These are phyloP conservation scores for Candida tetrigidarum DNA, from an alignment of 1,139 yeast genomes.

Conservation along the genomic window DNA sequence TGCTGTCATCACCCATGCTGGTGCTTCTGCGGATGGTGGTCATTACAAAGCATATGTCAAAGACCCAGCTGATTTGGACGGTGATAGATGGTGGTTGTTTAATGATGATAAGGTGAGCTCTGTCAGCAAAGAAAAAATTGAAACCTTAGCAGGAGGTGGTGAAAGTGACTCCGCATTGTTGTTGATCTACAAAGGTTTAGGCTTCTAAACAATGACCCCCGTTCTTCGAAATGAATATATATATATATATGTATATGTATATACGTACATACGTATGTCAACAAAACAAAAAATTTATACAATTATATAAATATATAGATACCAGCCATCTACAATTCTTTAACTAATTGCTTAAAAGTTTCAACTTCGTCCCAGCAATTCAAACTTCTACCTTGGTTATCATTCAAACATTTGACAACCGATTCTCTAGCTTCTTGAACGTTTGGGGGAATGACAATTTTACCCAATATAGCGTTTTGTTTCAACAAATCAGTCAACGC, in stretches of 20 bases:
- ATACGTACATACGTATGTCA: too few relatives aligned
- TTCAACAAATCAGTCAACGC: slow-evolving; percentile 51
- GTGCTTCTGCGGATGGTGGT: slow-evolving; percentile 96
- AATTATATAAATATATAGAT: slow-evolving; percentile 6
- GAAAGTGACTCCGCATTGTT: slow-evolving; percentile 96
- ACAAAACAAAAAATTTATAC: too few relatives aligned
- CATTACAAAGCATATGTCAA: slow-evolving; percentile 92
- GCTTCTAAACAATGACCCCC: too few relatives aligned
- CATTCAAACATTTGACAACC: slow-evolving; percentile 68
- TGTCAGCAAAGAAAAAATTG: slow-evolving; percentile 79
- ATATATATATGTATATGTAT: not conserved
- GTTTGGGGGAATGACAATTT: slow-evolving; percentile 35
- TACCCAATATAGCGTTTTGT: slow-evolving; percentile 51
- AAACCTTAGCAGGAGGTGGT: slow-evolving; percentile 93
- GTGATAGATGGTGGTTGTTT: slow-evolving; percentile 89
- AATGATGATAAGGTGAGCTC: slow-evolving; percentile 90
- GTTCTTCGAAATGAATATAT: not conserved
- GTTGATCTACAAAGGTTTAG: slow-evolving; percentile 81
- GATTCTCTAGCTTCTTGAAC: slow-evolving; percentile 52
- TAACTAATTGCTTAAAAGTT: slow-evolving; percentile 61
- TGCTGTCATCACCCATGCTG: slow-evolving; percentile 91
- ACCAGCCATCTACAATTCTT: slow-evolving; percentile 24
- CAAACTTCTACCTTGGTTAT: slow-evolving; percentile 73
- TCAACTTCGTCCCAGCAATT: slow-evolving; percentile 90
- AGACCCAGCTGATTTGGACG: slow-evolving; percentile 65